Conservation (phyloP, 2,329 filamentous ascomycete genomes). For the Penicillium aurantiogriseum region DNA sequence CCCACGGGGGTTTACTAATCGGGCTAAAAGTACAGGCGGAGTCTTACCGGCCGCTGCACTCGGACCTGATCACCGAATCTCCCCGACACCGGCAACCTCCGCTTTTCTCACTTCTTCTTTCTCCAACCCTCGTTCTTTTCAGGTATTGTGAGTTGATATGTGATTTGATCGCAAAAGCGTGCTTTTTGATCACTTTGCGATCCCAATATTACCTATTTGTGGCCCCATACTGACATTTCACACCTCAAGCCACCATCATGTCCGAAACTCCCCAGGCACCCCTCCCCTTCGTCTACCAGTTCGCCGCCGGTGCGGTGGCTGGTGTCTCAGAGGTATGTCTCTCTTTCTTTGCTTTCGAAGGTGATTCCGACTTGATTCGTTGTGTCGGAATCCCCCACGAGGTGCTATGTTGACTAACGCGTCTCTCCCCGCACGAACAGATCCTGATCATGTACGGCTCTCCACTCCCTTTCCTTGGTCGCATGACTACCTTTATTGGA, state of each 20-base stretch:
- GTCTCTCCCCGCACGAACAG: conserved; percentile 24
- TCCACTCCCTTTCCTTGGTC: background rate
- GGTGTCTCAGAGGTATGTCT: conserved; percentile 89
- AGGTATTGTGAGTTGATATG: conserved; percentile 4
- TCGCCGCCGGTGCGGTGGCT: conserved; percentile 91
- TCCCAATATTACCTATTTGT: background rate
- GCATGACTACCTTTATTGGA: background rate
- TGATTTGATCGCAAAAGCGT: background rate
- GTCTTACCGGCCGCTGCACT: conserved; percentile 8
- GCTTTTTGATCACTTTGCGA: background rate
- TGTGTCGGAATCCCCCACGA: background rate
- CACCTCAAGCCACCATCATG: conserved; percentile 50
- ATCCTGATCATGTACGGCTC: conserved; percentile 31
- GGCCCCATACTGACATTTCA: conserved; percentile 3
- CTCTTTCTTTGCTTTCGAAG: background rate
- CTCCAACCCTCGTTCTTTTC: conserved; percentile 3
- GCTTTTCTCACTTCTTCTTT: conserved; percentile 5
- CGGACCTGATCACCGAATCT: conserved; percentile 20
- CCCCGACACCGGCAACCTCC: conserved; percentile 21
- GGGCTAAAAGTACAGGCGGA: conserved; percentile 1
- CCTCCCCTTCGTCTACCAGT: conserved; percentile 90
- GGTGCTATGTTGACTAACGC: conserved; percentile 16
- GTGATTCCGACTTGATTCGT: background rate
- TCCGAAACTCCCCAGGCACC: conserved; percentile 64
- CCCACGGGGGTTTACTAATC: conserved; percentile 16